Percentiles rank a stretch among this genome's conserved stretches.
phyloP scores from a whole-genome alignment of 192 early-diverging fungal genomes.

The Entomortierella beljakovae region DNA sequence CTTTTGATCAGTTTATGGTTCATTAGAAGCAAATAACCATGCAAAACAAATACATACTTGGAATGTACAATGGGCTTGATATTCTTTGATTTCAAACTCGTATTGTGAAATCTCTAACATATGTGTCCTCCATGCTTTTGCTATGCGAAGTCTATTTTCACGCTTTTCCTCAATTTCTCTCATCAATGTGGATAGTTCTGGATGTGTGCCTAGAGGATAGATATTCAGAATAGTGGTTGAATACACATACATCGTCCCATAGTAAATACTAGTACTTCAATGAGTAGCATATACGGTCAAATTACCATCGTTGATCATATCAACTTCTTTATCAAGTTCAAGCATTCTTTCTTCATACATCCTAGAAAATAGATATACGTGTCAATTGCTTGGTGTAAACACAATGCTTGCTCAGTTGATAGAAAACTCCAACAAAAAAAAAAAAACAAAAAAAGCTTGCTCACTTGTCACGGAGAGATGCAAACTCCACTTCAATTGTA shows the following conservation, averaged over 20 bases:
- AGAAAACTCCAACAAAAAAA: slow-evolving; percentile 14
- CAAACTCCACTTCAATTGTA: slow-evolving; percentile 67
- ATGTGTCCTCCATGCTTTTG: slow-evolving; percentile 58
- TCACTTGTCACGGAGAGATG: slow-evolving; percentile 66
- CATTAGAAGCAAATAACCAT: no score
- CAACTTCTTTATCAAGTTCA: slow-evolving; percentile 62
- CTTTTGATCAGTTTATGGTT: no score
- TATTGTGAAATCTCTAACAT: slow-evolving; percentile 53
- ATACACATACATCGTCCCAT: neutral
- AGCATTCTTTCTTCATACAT: slow-evolving; percentile 67
- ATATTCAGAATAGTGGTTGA: neutral
- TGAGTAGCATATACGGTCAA: no score
- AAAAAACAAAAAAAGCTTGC: no score
- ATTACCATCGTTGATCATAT: slow-evolving; percentile 66
- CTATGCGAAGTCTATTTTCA: slow-evolving; percentile 50
- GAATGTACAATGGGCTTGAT: slow-evolving; percentile 61
- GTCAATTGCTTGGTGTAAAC: neutral
- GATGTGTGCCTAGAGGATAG: slow-evolving; percentile 59
- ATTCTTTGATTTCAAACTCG: slow-evolving; percentile 62
- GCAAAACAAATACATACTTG: slow-evolving; percentile 15
- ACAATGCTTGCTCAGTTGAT: no score
- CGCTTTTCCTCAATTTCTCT: slow-evolving; percentile 65
- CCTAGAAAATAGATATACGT: slow-evolving; percentile 20
- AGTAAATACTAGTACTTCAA: neutral
- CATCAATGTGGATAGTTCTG: slow-evolving; percentile 61